These are phyloP conservation scores for Penicillium cosmopolitanum DNA, from an alignment of 495 filamentous ascomycete species.

Conservation along the genomic window DNA sequence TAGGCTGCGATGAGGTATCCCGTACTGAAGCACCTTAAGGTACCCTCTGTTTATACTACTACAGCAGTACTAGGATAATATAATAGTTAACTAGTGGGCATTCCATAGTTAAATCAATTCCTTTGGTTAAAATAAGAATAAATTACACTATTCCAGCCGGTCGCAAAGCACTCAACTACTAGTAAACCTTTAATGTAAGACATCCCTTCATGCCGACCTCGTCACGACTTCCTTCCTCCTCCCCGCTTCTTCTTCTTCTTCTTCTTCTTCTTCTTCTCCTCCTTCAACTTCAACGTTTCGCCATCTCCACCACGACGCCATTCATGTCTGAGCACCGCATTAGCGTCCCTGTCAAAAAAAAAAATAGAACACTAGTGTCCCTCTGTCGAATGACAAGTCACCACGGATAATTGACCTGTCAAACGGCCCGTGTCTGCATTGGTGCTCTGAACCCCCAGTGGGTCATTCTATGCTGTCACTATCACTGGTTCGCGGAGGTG, in stretches of 20 bases:
- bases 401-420: slow-evolving; percentile 25
- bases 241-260: not conserved
- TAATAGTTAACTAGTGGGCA: no score
- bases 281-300: not conserved
- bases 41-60: no score
- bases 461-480: not conserved
- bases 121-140: no score
- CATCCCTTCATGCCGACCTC: no score
- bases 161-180: no score
- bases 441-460: not conserved
- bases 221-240: no score
- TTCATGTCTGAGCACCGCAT: slow-evolving; percentile 9
- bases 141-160: no score
- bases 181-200: no score
- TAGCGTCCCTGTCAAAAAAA: slow-evolving; percentile 25
- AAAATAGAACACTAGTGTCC: slow-evolving; percentile 13
- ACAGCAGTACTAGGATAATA: no score
- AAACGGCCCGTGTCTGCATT: slow-evolving; percentile 22
- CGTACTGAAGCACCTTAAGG: no score
- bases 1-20: no score
- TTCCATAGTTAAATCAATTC: no score
- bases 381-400: slow-evolving; percentile 14
- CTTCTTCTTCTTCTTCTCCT: not conserved
- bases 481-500: slow-evolving; percentile 5
- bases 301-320: slow-evolving; percentile 16